Percentiles rank a stretch among this genome's conserved stretches.
phyloP scores from a whole-genome alignment of 805 yeast species.

The Candida nitratophila region DNA sequence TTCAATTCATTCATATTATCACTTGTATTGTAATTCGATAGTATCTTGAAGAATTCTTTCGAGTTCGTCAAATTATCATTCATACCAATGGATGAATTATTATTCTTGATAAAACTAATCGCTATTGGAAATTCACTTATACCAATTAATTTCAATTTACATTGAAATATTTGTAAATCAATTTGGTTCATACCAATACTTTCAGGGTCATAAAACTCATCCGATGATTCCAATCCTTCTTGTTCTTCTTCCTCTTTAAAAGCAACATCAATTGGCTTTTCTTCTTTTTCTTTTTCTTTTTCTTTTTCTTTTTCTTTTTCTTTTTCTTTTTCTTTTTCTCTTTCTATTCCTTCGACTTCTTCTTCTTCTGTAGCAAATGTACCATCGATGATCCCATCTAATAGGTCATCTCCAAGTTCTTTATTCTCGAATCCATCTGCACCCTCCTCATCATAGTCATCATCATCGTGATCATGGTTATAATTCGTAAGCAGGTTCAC shows the following conservation, averaged over 20 bases:
- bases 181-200: neutral
- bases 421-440: slow-evolving; percentile 5
- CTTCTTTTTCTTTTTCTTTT: neutral
- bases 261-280: neutral
- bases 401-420: slow-evolving; percentile 9
- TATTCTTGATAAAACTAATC: neutral
- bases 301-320: neutral
- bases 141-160: neutral
- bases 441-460: slow-evolving; percentile 5
- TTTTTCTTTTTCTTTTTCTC: neutral
- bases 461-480: slow-evolving; percentile 4
- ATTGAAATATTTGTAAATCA: neutral
- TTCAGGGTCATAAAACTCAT: neutral
- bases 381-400: slow-evolving; percentile 3
- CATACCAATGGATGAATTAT: neutral
- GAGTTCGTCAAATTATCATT: neutral
- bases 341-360: neutral
- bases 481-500: slow-evolving; percentile 8
- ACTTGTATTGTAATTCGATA: neutral
- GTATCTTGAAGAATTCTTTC: neutral
- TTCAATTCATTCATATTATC: slow-evolving; percentile 17
- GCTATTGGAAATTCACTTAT: neutral
- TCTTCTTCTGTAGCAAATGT: slow-evolving; percentile 1
- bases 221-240: neutral
- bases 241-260: neutral